A percentile compares a stretch with the other conserved stretches of the same genome.
phyloP scores from a whole-genome alignment of 164 flowering plant species.

The Paratinospora sagittata region DNA sequence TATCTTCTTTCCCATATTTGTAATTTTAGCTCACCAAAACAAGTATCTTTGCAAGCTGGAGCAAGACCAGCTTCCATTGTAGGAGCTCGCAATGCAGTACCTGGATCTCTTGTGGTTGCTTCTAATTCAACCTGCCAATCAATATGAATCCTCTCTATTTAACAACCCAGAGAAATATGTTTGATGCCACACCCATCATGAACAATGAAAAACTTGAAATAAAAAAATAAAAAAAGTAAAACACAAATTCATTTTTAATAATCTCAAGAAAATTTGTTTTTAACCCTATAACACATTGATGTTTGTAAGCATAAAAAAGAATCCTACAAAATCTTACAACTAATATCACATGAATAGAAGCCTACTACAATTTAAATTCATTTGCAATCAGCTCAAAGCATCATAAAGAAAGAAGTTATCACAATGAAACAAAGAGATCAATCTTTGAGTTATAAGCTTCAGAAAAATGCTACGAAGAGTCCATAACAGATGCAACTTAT shows the following conservation, averaged over 20 bases:
- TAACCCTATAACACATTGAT: neutral
- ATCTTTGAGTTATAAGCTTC: too few species aligned
- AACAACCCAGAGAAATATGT: neutral
- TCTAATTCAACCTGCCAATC: slow-evolving; percentile 69
- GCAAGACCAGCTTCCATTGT: slow-evolving; percentile 80
- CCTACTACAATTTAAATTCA: neutral
- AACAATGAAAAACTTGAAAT: neutral
- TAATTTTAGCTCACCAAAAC: slow-evolving; percentile 61
- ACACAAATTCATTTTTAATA: neutral
- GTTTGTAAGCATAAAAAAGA: neutral
- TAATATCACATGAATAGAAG: neutral
- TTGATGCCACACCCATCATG: neutral
- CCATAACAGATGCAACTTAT: too few species aligned
- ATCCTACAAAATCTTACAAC: neutral
- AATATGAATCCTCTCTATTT: neutral
- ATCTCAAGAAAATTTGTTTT: neutral
- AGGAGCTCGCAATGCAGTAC: slow-evolving; percentile 87
- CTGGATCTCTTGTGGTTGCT: slow-evolving; percentile 70
- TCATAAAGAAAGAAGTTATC: too few species aligned
- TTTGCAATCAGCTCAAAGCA: neutral
- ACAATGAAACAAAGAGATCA: neutral
- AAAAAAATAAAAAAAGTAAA: neutral
- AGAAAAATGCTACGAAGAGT: too few species aligned
- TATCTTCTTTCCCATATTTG: slow-evolving; percentile 63
- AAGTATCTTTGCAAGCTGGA: slow-evolving; percentile 86